A percentile compares a stretch with the other conserved stretches of the same genome.
These are phyloP conservation scores for Penicillium concentricum DNA, from an alignment of 2,329 filamentous ascomycete genomes.

Conservation along the genomic window DNA sequence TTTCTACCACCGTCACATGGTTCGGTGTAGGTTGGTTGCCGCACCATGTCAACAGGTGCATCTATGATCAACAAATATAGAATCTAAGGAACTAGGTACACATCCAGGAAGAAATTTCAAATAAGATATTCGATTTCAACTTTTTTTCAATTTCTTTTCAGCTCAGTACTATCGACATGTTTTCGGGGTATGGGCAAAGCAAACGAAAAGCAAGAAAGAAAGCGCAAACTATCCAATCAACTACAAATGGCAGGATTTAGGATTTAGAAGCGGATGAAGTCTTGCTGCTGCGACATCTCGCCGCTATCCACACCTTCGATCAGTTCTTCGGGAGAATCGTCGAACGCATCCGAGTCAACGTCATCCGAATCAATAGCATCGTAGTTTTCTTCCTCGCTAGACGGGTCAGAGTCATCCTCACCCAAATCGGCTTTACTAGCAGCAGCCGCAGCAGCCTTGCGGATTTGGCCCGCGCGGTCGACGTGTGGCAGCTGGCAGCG, in stretches of 20 bases:
- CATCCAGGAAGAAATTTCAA: neutral
- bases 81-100: neutral
- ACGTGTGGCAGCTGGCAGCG: conserved; percentile 84
- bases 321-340: conserved; percentile 44
- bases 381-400: conserved; percentile 72
- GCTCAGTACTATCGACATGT: conserved; percentile 3
- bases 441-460: conserved; percentile 50
- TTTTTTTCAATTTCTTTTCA: neutral
- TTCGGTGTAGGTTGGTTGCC: neutral
- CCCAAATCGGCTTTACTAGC: conserved; percentile 45
- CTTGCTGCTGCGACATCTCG: conserved; percentile 54
- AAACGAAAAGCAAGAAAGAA: neutral
- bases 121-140: neutral
- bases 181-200: conserved; percentile 11
- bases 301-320: conserved; percentile 41
- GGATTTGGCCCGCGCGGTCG: conserved; percentile 78
- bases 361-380: conserved; percentile 69
- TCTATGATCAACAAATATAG: neutral
- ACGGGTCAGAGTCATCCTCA: conserved; percentile 65
- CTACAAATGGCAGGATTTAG: conserved; percentile 7
- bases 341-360: conserved; percentile 61
- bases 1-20: conserved; percentile 2
- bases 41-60: neutral
- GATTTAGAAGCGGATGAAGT: conserved; percentile 51
- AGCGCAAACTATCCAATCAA: conserved; percentile 6